A percentile compares a stretch with the other conserved stretches of the same genome.
Evolutionary conservation across 768 basidiomycete genomes (phyloP).

Genomic region (Tulasnella sp.): DNA sequence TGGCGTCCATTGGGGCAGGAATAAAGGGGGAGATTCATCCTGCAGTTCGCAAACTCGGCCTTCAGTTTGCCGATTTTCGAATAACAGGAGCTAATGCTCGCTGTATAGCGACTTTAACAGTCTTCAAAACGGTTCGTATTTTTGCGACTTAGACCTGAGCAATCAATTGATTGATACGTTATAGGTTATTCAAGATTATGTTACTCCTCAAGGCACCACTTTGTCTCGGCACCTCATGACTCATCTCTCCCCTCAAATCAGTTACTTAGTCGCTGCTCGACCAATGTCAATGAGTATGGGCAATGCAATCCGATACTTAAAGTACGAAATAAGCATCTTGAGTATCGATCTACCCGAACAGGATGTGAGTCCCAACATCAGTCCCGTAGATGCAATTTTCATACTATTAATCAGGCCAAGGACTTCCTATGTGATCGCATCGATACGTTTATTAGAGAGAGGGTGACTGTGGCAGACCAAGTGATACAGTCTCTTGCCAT

Average conservation of each 20-base stretch:
- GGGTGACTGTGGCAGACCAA: conserved; percentile 84
- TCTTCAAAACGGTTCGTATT: conserved; percentile 72
- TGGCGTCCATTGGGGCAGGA: background rate
- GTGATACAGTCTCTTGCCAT: conserved; percentile 82
- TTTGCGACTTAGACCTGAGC: background rate
- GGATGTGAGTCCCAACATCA: conserved; percentile 45
- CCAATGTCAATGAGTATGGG: conserved; percentile 92
- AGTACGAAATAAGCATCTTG: conserved; percentile 84
- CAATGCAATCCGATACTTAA: conserved; percentile 85
- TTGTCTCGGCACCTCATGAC: conserved; percentile 85
- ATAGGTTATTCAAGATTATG: conserved; percentile 84
- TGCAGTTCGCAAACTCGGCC: conserved; percentile 67
- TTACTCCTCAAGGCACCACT: conserved; percentile 73
- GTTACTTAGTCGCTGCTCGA: conserved; percentile 72
- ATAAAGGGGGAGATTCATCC: conserved; percentile 83
- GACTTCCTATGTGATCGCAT: conserved; percentile 70
- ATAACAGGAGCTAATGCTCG: conserved; percentile 92
- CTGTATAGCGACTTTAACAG: conserved; percentile 80
- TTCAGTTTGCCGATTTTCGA: conserved; percentile 84
- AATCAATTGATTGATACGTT: background rate
- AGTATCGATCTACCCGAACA: conserved; percentile 92
- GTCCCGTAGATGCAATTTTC: background rate
- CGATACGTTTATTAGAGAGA: conserved; percentile 85
- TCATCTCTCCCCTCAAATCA: conserved; percentile 85
- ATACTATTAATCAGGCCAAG: conserved; percentile 52